Evolutionary conservation across 306 rosid species (phyloP).

Genomic region (Cyamopsis tetragonoloba): DNA sequence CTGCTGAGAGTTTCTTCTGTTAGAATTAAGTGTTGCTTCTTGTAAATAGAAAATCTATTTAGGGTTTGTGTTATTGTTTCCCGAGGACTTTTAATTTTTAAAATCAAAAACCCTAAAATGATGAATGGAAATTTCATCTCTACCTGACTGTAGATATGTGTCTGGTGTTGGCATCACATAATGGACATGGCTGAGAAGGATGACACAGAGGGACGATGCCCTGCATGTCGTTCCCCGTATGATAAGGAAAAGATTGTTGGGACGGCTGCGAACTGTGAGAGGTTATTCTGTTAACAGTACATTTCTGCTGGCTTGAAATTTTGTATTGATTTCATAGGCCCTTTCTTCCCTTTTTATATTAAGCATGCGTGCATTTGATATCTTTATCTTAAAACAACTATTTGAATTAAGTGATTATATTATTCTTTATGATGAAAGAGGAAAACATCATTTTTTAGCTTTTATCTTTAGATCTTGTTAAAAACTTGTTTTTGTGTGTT

Average conservation of each 20-base stretch:
- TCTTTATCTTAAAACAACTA: background rate
- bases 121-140: conserved; percentile 3
- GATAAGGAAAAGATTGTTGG: conserved; percentile 98
- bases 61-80: background rate
- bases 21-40: background rate
- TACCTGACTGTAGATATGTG: conserved; percentile 67
- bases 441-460: background rate
- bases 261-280: conserved; percentile 89
- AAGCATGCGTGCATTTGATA: background rate
- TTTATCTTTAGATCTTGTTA: background rate
- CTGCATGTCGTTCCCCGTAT: conserved; percentile 90
- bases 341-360: background rate
- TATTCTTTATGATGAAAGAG: background rate
- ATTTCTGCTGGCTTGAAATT: conserved; percentile 15
- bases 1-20: background rate
- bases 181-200: conserved; percentile 98
- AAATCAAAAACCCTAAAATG: background rate
- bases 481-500: background rate
- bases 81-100: background rate
- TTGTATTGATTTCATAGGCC: background rate
- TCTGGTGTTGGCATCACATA: conserved; percentile 99
- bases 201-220: conserved; percentile 91
- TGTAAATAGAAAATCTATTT: background rate
- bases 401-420: background rate
- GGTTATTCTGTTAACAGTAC: conserved; percentile 34